phyloP scores from a whole-genome alignment of 1,284 basidiomycete species.

The Pyrrhoderma lamaoense region DNA sequence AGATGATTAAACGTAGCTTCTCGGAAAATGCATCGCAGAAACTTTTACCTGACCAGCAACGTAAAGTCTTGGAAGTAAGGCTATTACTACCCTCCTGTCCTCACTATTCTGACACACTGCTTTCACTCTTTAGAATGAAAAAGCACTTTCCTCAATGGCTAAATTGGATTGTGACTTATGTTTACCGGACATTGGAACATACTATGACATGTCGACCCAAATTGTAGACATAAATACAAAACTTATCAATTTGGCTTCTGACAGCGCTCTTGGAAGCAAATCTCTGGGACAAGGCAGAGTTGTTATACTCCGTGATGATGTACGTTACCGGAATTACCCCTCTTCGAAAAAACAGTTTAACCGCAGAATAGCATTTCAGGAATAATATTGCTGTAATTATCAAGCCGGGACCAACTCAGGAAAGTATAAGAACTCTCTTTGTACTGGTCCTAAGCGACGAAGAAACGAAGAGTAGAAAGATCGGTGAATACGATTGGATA shows the following conservation, averaged over 20 bases:
- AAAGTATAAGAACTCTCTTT: constrained; percentile 54
- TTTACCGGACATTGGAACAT: constrained; percentile 59
- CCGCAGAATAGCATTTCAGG: constrained; percentile 62
- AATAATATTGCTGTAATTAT: constrained; percentile 73
- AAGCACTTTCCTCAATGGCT: constrained; percentile 54
- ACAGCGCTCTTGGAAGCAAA: constrained; percentile 63
- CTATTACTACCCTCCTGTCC: too few species aligned
- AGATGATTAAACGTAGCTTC: constrained; percentile 99
- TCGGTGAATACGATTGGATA: constrained; percentile 37
- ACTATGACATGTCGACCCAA: constrained; percentile 71
- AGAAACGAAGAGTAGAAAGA: constrained; percentile 48
- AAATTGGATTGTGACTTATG: constrained; percentile 69
- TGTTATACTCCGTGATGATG: constrained; percentile 77
- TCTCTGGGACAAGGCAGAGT: constrained; percentile 70
- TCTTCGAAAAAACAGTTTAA: background rate
- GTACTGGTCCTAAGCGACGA: constrained; percentile 71
- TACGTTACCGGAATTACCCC: constrained; percentile 32
- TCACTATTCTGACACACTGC: too few species aligned
- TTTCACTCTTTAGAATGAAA: constrained; percentile 75
- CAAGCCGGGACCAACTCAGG: constrained; percentile 56
- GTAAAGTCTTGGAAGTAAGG: constrained; percentile 74
- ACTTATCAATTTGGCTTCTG: constrained; percentile 59
- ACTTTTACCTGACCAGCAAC: constrained; percentile 89
- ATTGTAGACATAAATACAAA: constrained; percentile 62
- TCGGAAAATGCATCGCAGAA: constrained; percentile 96